Percentiles rank a stretch among this genome's conserved stretches.
phyloP scores from a whole-genome alignment of 306 rosid genomes.

The Geum urbanum region DNA sequence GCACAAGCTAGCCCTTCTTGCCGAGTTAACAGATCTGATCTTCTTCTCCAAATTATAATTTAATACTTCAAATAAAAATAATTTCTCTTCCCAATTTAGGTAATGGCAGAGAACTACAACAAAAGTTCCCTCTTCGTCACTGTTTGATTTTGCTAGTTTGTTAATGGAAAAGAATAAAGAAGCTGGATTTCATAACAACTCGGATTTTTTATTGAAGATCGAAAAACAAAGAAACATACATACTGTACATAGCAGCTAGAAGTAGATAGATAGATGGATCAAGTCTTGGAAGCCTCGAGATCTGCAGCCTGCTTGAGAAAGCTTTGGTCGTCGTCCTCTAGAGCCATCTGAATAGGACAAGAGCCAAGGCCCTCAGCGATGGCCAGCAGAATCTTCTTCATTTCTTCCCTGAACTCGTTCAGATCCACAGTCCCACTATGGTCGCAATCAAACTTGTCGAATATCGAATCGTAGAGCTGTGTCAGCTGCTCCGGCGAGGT shows the following conservation, averaged over 20 bases:
- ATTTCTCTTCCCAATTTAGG: too few species aligned
- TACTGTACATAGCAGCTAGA: background rate
- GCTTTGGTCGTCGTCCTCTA: constrained; percentile 46
- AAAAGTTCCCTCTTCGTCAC: too few species aligned
- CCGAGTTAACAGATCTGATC: too few species aligned
- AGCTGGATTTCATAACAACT: too few species aligned
- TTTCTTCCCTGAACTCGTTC: constrained; percentile 59
- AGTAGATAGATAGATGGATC: background rate
- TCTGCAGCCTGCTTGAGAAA: constrained; percentile 77
- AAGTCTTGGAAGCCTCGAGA: constrained; percentile 69
- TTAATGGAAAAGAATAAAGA: background rate
- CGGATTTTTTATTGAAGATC: background rate
- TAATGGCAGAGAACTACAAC: too few species aligned
- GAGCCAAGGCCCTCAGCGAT: constrained; percentile 85
- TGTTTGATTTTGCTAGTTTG: too few species aligned
- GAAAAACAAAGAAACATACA: background rate
- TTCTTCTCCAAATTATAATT: too few species aligned
- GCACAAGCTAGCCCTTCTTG: too few species aligned
- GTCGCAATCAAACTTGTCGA: constrained; percentile 66
- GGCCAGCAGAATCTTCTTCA: constrained; percentile 78
- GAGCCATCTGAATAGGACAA: constrained; percentile 75
- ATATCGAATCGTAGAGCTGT: constrained; percentile 65
- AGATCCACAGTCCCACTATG: constrained; percentile 57
- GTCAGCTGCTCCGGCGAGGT: constrained; percentile 62
- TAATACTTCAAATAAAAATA: too few species aligned